Evolutionary conservation across 192 early-diverging fungal species (phyloP).

Genomic region (Coemansia sp.): DNA sequence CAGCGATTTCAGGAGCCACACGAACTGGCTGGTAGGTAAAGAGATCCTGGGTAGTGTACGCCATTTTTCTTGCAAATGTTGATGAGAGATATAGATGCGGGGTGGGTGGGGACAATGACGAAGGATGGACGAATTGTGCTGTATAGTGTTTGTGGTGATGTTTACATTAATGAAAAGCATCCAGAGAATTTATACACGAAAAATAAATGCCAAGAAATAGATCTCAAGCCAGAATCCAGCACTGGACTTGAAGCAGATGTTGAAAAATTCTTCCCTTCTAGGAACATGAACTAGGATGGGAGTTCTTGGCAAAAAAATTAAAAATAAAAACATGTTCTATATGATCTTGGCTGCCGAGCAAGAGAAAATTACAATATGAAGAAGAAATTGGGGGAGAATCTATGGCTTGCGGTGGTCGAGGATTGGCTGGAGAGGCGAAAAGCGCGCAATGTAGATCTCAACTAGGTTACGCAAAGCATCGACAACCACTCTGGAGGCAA

Average conservation of each 20-base stretch:
- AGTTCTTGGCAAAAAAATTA: no score
- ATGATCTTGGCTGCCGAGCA: not conserved
- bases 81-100: not conserved
- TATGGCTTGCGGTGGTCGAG: constrained; percentile 33
- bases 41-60: constrained; percentile 11
- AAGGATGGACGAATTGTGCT: no score
- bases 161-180: not conserved
- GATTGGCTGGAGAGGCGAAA: constrained; percentile 36
- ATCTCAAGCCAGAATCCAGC: no score
- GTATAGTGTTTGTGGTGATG: no score
- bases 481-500: not conserved
- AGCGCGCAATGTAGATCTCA: constrained; percentile 30
- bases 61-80: not conserved
- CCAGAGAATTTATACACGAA: not conserved
- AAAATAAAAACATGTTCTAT: no score
- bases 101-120: no score
- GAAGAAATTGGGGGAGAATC: not conserved
- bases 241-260: no score
- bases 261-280: no score
- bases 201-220: not conserved
- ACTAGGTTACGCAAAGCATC: constrained; percentile 16
- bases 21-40: constrained; percentile 42
- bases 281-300: no score
- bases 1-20: constrained; percentile 29
- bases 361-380: not conserved